Percentiles rank a stretch among this genome's conserved stretches.
Conservation (phyloP, 1,284 basidiomycete genomes). For the Bondarzewia mesenterica region DNA sequence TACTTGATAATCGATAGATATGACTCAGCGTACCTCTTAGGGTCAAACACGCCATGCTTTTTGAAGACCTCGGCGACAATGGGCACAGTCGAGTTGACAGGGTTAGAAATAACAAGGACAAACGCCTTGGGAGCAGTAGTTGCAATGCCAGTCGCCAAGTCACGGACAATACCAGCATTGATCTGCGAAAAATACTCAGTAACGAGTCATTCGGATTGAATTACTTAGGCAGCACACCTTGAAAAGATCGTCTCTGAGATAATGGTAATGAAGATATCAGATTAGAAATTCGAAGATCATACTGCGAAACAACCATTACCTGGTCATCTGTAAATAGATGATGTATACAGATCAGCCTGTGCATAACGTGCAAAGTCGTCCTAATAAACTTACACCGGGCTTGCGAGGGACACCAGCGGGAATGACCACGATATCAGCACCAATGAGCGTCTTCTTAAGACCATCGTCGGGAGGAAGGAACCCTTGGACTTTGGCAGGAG, state of each 20-base stretch:
- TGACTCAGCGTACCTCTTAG: constrained; percentile 58
- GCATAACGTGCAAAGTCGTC: background rate
- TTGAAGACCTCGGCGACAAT: constrained; percentile 95
- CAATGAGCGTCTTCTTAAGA: constrained; percentile 76
- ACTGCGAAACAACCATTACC: constrained; percentile 33
- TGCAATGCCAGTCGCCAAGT: constrained; percentile 87
- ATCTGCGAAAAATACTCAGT: constrained; percentile 44
- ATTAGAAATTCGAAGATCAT: constrained; percentile 3
- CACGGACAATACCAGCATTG: constrained; percentile 95
- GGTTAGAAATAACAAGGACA: constrained; percentile 93
- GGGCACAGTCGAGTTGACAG: constrained; percentile 96
- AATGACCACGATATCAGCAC: constrained; percentile 89
- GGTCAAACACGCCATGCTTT: constrained; percentile 86
- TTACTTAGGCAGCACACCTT: constrained; percentile 46
- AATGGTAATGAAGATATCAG: background rate
- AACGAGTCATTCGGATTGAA: background rate
- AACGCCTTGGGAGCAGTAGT: constrained; percentile 84
- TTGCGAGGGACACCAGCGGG: constrained; percentile 98
- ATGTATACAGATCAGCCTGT: constrained; percentile 5
- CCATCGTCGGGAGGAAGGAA: constrained; percentile 71
- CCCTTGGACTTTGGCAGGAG: constrained; percentile 73
- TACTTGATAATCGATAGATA: background rate
- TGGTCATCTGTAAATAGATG: constrained; percentile 54
- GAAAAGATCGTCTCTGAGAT: constrained; percentile 85
- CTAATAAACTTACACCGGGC: constrained; percentile 62